Base-by-base conservation (phyloP, 768 basidiomycete species). In the Hydnomerulius pinastri region DNA sequence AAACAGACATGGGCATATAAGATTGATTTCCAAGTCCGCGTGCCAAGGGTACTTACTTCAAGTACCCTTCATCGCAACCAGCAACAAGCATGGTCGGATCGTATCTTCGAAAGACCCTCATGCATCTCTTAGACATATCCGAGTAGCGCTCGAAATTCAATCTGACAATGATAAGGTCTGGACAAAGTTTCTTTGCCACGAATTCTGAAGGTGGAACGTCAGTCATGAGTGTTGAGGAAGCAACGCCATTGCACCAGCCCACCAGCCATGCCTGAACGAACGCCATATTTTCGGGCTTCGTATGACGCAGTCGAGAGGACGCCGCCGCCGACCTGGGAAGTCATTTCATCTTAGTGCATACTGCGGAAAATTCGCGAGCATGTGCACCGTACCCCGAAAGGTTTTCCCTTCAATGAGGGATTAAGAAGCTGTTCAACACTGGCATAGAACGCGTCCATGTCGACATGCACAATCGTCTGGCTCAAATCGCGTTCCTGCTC, bases 201-300 rank as follows among this genome's bases (percentile, higher is more conserved):
- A 94, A 96, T 44, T 84, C 94, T 90, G 15, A 41, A 15, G 6
- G 33, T 44, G n/a, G n/a, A 12, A 21, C 25, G 44, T 24, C 51
- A n/a, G 42, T 23, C 30, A 15, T 39, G 20, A 33, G 20, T 15
- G 21, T 15, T 17, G 24, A n/a, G 0, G 8, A 36, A 12, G 25
- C 23, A 33, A 39, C 4, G 10, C 27, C n/a, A n/a, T n/a, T n/a
- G 11, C 7, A 24, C n/a, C 6, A n/a, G 21, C 76, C 54, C 59
- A 89, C 90, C 81, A n/a, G 96, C 83, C 97, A 98, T 98, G 24
- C 92, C 96, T 4, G 93, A 96, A 37, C 97, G 85, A 27, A 91
- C 88, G 2, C 93, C 94, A 57, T 78, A 92, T 65, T 88, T 92
- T 38, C 94, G 78, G 6, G 94, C 94, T 62, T 93, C 93, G 50